A percentile compares a stretch with the other conserved stretches of the same genome.
Evolutionary conservation across 1,284 basidiomycete species (phyloP).

Genomic region (Pascua guehoae): DNA sequence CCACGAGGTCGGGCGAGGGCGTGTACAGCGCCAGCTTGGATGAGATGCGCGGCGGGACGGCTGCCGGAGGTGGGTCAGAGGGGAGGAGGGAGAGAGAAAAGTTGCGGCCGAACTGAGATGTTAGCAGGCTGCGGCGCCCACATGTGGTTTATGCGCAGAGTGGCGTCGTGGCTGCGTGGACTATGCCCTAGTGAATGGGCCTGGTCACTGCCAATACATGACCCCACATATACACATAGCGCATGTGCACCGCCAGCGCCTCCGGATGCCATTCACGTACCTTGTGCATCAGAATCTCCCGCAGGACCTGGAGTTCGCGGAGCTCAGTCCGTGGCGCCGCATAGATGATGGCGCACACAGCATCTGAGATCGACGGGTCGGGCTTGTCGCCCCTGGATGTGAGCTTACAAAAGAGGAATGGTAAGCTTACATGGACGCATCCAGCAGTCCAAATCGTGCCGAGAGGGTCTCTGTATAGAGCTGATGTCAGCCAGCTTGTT

Average conservation of each 20-base stretch:
- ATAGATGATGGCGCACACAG: conserved; percentile 71
- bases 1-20: conserved; percentile 70
- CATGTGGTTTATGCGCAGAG: no score
- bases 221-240: background rate
- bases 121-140: no score
- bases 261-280: conserved; percentile 18
- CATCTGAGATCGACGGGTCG: conserved; percentile 74
- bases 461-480: conserved; percentile 90
- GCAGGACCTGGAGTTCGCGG: conserved; percentile 85
- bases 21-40: conserved; percentile 65
- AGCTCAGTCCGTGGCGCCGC: conserved; percentile 86
- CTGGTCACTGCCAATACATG: no score
- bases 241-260: no score
- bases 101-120: conserved; percentile 39
- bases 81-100: conserved; percentile 40
- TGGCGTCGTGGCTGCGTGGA: no score
- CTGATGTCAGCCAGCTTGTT: conserved; percentile 20
- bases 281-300: conserved; percentile 89
- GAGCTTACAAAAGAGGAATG: background rate
- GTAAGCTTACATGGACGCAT: conserved; percentile 48
- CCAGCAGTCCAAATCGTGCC: conserved; percentile 85
- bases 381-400: conserved; percentile 66
- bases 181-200: no score
- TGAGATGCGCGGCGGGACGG: conserved; percentile 52
- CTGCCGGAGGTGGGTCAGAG: conserved; percentile 55